phyloP scores from a whole-genome alignment of 768 basidiomycete genomes.

The Tricholoma furcatifolium region DNA sequence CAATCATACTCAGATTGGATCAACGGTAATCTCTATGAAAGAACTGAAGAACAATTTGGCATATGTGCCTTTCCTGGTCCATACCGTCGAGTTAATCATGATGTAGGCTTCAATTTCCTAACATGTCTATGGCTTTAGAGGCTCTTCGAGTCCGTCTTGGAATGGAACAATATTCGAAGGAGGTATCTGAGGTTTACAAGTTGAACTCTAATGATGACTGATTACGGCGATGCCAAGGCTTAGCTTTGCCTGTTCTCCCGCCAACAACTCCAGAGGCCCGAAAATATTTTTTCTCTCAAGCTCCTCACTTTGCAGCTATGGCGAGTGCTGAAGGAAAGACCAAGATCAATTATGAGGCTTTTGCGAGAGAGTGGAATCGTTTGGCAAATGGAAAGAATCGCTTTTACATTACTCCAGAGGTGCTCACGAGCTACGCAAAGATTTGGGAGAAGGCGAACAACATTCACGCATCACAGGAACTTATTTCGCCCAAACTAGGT shows the following conservation, averaged over 20 bases:
- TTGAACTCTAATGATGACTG: conserved; percentile 17
- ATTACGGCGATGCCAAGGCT: conserved; percentile 19
- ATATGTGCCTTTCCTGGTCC: conserved; percentile 23
- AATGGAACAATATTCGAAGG: background rate
- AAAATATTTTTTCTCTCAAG: background rate
- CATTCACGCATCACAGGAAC: conserved; percentile 20
- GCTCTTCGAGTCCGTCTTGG: background rate
- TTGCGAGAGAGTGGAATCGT: background rate
- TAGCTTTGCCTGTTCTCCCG: conserved; percentile 20
- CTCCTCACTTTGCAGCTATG: background rate
- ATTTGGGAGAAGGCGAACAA: conserved; percentile 23
- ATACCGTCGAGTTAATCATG: background rate
- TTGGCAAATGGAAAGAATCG: background rate
- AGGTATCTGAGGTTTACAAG: background rate
- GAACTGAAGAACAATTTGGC: conserved; percentile 17
- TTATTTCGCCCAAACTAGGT: too few relatives aligned
- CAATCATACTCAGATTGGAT: conserved; percentile 19
- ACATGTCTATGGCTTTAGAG: conserved; percentile 9
- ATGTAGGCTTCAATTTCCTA: conserved; percentile 7
- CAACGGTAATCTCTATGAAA: conserved; percentile 23
- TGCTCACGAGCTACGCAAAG: conserved; percentile 21
- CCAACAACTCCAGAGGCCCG: conserved; percentile 20
- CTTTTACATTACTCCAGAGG: conserved; percentile 23
- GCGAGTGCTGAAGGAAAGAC: background rate
- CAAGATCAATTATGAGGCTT: conserved; percentile 14